Evolutionary conservation across 2,329 filamentous ascomycete genomes (phyloP), one percentile per base, ranked within the genome.

Genomic region (Berkeleyomyces rouxiae): DNA sequence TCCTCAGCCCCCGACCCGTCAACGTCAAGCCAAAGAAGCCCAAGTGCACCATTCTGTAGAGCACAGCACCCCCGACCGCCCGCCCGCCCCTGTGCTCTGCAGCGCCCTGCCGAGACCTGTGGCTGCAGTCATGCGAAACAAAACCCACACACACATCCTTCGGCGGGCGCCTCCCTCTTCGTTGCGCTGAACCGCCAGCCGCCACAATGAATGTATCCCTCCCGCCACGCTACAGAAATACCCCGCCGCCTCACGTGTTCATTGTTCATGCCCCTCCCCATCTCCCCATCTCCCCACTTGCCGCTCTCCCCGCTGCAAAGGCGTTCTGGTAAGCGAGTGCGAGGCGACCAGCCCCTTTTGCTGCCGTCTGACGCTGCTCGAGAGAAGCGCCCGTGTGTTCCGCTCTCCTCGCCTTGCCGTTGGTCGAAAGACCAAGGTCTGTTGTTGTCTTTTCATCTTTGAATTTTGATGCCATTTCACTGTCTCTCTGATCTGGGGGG

Each of bases 1-100:
- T 89, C 58, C 77, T 90, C 66, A 87, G 85, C 74, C 86, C 86
- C 64, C 78, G 82, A 68, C 82, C 83, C 23, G 74, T 79, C 66
- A 70, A 74, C 39, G 75, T 73, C 64, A 81, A 83, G 77, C 74
- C 78, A 70, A 86, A 85, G 77, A 82, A 81, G 73, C 75, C 76
- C 67, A 86, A 86, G 77, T 88, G 86, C 77, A 80, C 79, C 57
- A 84, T 89, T 70, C 78, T 89, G 73, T 89, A 81, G 74, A 72
- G 23, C 23, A 23, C 23, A 23, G 23, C 23, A 23, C 23, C 23
- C 23, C 23, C 36, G 33, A 31, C 10, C 5, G 33, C 7, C 51
- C 33, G 3, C 33, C 13, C 33, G 16, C 11, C 6, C 37, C 51
- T 55, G 1, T 55, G 31, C 49, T 10, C 49, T 37, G 10, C 49